Evolutionary conservation across 768 basidiomycete genomes (phyloP).

Genomic region (Cytidiella melzeri): DNA sequence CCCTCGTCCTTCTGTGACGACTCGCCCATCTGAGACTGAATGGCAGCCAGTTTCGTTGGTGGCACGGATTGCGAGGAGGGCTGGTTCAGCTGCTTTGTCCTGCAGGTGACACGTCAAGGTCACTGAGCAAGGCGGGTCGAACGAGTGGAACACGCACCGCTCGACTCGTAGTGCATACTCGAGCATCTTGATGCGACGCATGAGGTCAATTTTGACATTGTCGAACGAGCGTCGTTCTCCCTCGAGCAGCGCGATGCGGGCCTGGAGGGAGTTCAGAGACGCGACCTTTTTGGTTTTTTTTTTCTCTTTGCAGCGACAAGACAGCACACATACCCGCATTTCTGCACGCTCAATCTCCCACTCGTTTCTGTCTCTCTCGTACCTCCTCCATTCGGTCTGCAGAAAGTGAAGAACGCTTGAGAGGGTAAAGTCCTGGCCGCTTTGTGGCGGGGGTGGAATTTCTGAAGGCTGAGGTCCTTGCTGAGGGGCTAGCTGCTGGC

Average conservation of each 20-base stretch:
- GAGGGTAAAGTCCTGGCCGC: constrained; percentile 88
- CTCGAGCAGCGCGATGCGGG: constrained; percentile 93
- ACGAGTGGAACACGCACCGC: constrained; percentile 53
- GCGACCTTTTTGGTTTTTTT: too few relatives aligned
- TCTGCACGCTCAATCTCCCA: constrained; percentile 99
- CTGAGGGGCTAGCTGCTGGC: constrained; percentile 31
- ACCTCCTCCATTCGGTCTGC: constrained; percentile 96
- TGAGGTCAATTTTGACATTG: constrained; percentile 92
- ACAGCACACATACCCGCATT: constrained; percentile 88
- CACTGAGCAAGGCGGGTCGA: constrained; percentile 8
- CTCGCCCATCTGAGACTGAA: constrained; percentile 47
- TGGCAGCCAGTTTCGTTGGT: constrained; percentile 57
- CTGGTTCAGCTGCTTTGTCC: constrained; percentile 76
- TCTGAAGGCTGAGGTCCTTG: constrained; percentile 47
- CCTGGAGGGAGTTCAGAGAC: constrained; percentile 41
- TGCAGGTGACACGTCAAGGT: constrained; percentile 38
- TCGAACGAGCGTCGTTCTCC: constrained; percentile 96
- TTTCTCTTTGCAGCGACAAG: too few relatives aligned
- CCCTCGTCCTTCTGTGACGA: constrained; percentile 67
- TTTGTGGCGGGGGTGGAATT: constrained; percentile 74
- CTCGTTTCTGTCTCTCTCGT: constrained; percentile 97
- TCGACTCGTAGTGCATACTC: constrained; percentile 96
- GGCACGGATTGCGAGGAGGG: constrained; percentile 51
- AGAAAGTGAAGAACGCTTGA: constrained; percentile 95
- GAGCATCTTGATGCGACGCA: constrained; percentile 98